Conservation (phyloP, 129 eudicot species). For the Ambrosia artemisiifolia region DNA sequence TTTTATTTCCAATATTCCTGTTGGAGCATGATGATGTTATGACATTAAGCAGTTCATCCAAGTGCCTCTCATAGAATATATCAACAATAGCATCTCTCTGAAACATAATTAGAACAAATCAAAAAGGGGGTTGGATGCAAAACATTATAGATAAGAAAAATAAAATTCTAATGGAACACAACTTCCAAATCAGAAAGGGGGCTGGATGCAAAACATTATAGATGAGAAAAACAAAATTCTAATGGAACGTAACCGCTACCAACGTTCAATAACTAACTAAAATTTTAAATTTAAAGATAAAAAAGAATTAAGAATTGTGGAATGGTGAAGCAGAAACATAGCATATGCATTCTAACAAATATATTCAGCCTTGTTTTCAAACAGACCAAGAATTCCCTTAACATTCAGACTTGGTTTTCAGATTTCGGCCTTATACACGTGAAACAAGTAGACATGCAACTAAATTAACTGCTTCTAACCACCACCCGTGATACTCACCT, state of each 20-base stretch:
- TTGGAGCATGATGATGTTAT: constrained; percentile 63
- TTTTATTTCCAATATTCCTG: constrained; percentile 32
- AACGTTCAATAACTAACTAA: not conserved
- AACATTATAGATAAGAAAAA: not conserved
- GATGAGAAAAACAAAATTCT: not conserved
- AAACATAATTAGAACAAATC: constrained; percentile 24
- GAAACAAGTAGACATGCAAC: not conserved
- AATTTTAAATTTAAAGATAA: not conserved
- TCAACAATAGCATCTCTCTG: constrained; percentile 86
- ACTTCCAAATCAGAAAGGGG: constrained; percentile 2
- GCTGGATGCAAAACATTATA: constrained; percentile 13
- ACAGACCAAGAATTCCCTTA: not conserved
- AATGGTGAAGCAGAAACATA: not conserved
- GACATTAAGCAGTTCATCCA: constrained; percentile 75
- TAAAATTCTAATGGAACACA: not conserved
- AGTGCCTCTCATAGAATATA: constrained; percentile 80
- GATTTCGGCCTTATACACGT: not conserved
- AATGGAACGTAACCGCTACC: not conserved
- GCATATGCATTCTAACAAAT: not conserved
- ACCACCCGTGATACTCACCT: too few relatives aligned
- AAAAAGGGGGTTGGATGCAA: constrained; percentile 18
- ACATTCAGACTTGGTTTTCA: not conserved
- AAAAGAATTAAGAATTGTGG: not conserved
- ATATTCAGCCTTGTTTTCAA: not conserved
- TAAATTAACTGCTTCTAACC: too few relatives aligned